Base-by-base conservation (phyloP, 257 asterid species). In the Striga asiatica region DNA sequence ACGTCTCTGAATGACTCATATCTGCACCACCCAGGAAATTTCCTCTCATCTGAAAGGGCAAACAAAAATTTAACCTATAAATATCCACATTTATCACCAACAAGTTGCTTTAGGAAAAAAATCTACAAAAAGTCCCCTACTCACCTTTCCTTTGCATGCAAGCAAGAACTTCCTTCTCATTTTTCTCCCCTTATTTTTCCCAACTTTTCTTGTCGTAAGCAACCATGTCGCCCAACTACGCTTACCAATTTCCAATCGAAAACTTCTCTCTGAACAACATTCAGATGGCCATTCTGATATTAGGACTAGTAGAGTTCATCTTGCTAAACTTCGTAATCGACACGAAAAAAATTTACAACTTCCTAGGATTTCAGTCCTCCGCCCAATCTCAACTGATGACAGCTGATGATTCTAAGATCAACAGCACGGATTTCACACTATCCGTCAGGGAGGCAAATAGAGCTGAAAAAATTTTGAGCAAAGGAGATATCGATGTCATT, bases 401-500 rank as follows among this genome's bases (percentile, higher is more conserved):
- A 39, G 49, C 52, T 32, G 53, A 47, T 18, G 67, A 52, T 35
- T 46, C 56, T 21, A 50, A 24, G 62, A 29, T 19, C 50, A 19
- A 43, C 16, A 14, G 27, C 2, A 24, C 5, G 27, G 67, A 43
- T 19, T 19, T 14, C 3, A 29, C 52, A 32, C 6, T 21, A 2
- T 31, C 56, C 27, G 9, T 6, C 13, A 11, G 12, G 18, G 62
- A 16, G 45, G 54, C n/a, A n/a, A n/a, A 21, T 49, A 49, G 42
- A 13, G 41, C 8, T n/a, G 72, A 67, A 17, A 67, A 54, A 4
- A 65, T 76, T 22, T 12, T 77, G 20, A 22, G 57, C 58, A 48
- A 38, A 52, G 83, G 71, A 63, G 96, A 87, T 0, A 56, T 68
- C 5, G 76, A 67, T 43, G 45, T 69, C 5, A 82, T 87, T 8